Evolutionary conservation across 1,284 basidiomycete species (phyloP).

Genomic region (Naganishia sp.): DNA sequence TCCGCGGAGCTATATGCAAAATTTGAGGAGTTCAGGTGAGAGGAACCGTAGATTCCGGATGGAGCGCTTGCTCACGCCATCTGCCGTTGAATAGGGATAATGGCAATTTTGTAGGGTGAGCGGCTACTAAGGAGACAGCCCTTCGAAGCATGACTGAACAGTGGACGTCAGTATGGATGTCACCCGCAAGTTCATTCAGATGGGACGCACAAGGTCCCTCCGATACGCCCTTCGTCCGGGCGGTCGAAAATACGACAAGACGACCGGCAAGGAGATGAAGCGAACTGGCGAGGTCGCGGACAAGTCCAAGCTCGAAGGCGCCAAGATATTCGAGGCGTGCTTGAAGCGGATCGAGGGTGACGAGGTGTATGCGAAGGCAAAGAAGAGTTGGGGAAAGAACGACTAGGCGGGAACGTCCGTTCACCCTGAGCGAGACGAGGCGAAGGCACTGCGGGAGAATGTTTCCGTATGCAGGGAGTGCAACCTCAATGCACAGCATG

Average conservation of each 20-base stretch:
- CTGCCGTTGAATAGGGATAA: constrained; percentile 28
- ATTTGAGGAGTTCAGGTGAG: constrained; percentile 39
- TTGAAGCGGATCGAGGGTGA: constrained; percentile 36
- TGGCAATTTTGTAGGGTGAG: constrained; percentile 42
- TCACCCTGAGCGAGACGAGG: not conserved
- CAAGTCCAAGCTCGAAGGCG: constrained; percentile 39
- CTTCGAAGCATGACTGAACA: not conserved
- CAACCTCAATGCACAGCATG: not conserved
- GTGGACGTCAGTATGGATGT: constrained; percentile 40
- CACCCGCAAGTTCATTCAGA: constrained; percentile 43
- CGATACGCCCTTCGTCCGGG: constrained; percentile 42
- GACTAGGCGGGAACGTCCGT: not conserved
- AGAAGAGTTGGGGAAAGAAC: constrained; percentile 35
- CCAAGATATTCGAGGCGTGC: constrained; percentile 37
- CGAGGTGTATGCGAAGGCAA: constrained; percentile 36
- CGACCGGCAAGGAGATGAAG: constrained; percentile 32
- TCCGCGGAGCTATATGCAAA: constrained; percentile 33
- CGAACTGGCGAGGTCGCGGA: constrained; percentile 41
- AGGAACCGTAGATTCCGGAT: not conserved
- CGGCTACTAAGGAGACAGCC: not conserved
- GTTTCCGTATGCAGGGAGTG: not conserved
- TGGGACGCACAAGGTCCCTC: constrained; percentile 42
- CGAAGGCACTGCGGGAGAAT: not conserved
- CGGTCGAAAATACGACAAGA: constrained; percentile 39
- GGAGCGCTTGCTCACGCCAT: not conserved